Conservation (phyloP, 306 rosid species). For the Acacia confusa region DNA sequence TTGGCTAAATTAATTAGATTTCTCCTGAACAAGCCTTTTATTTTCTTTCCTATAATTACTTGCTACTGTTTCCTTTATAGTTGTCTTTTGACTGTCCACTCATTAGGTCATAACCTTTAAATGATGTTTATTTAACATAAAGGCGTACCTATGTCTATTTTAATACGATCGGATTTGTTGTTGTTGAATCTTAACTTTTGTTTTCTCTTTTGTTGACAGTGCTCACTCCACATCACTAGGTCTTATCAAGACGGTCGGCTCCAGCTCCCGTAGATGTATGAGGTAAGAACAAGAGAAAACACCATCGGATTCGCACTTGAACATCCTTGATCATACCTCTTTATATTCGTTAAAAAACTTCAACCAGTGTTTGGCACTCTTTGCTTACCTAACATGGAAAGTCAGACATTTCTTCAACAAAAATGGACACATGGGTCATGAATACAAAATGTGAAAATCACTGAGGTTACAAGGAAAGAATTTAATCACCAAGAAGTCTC, state of each 20-base stretch:
- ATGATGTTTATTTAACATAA: slow-evolving; percentile 9
- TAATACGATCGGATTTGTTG: slow-evolving; percentile 18
- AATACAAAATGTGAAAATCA: not conserved
- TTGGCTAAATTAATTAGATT: not conserved
- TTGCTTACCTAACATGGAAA: slow-evolving; percentile 1
- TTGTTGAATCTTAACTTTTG: slow-evolving; percentile 31
- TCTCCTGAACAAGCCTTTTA: not conserved
- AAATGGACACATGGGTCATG: not conserved
- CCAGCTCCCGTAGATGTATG: slow-evolving; percentile 63
- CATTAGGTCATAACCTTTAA: slow-evolving; percentile 7
- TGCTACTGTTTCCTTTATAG: not conserved
- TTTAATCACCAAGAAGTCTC: too few relatives aligned
- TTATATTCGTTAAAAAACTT: not conserved
- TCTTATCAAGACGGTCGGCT: slow-evolving; percentile 58
- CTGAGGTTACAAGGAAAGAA: too few relatives aligned
- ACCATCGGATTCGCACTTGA: not conserved
- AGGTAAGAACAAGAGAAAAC: slow-evolving; percentile 43
- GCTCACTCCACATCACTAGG: slow-evolving; percentile 84
- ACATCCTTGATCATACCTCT: slow-evolving; percentile 9
- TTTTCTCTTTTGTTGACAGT: slow-evolving; percentile 59
- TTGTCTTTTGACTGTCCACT: slow-evolving; percentile 1
- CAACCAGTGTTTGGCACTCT: slow-evolving; percentile 17
- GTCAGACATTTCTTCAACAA: not conserved
- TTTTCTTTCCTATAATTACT: not conserved
- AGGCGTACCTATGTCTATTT: slow-evolving; percentile 17